Base-by-base conservation (phyloP, 192 early-diverging fungal genomes). In the Allomyces macrogynus region DNA sequence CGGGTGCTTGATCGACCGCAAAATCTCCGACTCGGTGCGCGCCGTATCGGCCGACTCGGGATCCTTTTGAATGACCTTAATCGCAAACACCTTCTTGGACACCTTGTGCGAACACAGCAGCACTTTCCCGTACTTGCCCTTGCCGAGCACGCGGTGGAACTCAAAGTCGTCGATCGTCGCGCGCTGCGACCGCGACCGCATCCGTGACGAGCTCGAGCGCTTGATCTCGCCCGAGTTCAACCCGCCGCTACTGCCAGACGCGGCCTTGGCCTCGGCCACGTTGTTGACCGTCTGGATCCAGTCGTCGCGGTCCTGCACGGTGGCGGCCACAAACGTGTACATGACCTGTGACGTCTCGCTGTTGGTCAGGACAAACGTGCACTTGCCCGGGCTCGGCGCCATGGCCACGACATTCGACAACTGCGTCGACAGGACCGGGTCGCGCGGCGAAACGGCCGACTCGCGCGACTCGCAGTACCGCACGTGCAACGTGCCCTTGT, bases 1-100 rank as follows among this genome's bases (percentile, higher is more conserved):
- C 5, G 92, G 89, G 69, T 95, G 89, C 24, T 82, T 79, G 23
- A 92, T 81, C 27, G 86, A 86, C 61, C 89, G 87, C 60, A 96
- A 77, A 64, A 96, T 90, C 63, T 82, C 79, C 25, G 91, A 80
- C 70, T 96, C 93, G 65, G 88, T 57, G 49, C 49, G 49, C 16
- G 49, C 49, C 16, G 49, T 57, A n/a, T 57, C 49, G 3, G 12
- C 49, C 3, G 49, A 57, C 49, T 57, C 49, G 12, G 12, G 49
- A n/a, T 57, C 49, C 16, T 77, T 77, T 24, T 57, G 40, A 24
- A 78, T 65, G 25, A 79, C 76, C 71, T 79, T 79, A 66, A 77
- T 78, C n/a, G 78, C 76, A 66, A 70, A 80, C 23, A 72, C 76
- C 60, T 76, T 70, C n/a, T 69, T 63, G n/a, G 78, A 74, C 1